These are phyloP conservation scores for Centrapalus pauciflorus DNA, from an alignment of 129 eudicot genomes.

Conservation along the genomic window DNA sequence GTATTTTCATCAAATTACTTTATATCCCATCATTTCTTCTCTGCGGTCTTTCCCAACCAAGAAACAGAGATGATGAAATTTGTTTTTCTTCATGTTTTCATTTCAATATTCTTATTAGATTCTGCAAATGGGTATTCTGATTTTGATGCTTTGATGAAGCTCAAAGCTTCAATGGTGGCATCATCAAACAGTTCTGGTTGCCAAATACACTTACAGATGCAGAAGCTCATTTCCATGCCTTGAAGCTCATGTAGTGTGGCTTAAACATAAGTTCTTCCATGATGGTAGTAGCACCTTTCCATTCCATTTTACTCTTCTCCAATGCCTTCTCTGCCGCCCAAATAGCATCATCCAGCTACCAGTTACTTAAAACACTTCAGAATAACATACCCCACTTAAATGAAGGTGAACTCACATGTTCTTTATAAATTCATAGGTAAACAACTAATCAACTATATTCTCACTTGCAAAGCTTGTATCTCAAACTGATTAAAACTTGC, in stretches of 20 bases:
- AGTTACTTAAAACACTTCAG: conserved; percentile 30
- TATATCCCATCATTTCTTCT: too few relatives aligned
- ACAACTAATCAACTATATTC: conserved; percentile 2
- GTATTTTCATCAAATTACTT: too few relatives aligned
- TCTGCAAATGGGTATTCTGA: too few relatives aligned
- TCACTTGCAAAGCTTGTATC: conserved; percentile 77
- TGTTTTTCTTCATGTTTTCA: too few relatives aligned
- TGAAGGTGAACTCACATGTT: neutral
- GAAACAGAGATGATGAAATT: too few relatives aligned
- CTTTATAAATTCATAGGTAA: neutral
- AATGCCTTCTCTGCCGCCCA: conserved; percentile 83
- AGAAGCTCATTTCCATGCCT: conserved; percentile 97
- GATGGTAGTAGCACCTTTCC: conserved; percentile 50
- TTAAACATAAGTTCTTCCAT: conserved; percentile 61
- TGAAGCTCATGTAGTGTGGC: conserved; percentile 52
- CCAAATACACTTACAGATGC: conserved; percentile 61
- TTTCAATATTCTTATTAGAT: too few relatives aligned
- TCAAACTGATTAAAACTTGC: conserved; percentile 72
- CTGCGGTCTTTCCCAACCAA: too few relatives aligned
- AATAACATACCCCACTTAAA: conserved; percentile 9
- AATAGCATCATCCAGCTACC: conserved; percentile 82
- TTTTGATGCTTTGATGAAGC: too few relatives aligned
- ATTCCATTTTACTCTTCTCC: conserved; percentile 49
- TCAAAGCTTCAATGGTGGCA: too few relatives aligned
- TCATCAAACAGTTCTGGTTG: too few relatives aligned